Evolutionary conservation across 805 yeast genomes (phyloP).

Genomic region (Metschnikowia anglica): DNA sequence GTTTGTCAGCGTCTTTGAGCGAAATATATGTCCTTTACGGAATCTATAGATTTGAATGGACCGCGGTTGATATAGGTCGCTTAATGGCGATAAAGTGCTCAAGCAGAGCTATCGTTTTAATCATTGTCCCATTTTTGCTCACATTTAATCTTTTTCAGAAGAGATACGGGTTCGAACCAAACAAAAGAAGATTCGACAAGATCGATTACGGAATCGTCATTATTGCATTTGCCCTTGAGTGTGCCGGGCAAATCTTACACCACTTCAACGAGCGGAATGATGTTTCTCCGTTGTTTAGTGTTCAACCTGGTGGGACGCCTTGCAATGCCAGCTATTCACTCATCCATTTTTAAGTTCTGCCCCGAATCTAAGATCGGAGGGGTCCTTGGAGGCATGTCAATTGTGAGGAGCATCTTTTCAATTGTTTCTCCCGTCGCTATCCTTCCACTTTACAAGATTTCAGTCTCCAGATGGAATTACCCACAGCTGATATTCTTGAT

Average conservation of each 20-base stretch:
- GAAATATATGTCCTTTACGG: slow-evolving; percentile 52
- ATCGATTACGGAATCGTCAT: slow-evolving; percentile 44
- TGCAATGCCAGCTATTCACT: slow-evolving; percentile 52
- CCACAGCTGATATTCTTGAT: slow-evolving; percentile 33
- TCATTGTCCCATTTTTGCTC: slow-evolving; percentile 51
- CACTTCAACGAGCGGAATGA: slow-evolving; percentile 26
- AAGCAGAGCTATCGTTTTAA: slow-evolving; percentile 48
- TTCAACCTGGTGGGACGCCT: slow-evolving; percentile 45
- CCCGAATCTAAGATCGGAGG: slow-evolving; percentile 64
- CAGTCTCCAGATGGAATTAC: slow-evolving; percentile 26
- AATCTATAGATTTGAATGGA: slow-evolving; percentile 54
- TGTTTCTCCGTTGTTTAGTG: slow-evolving; percentile 34
- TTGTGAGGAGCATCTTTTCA: slow-evolving; percentile 51
- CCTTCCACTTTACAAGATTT: slow-evolving; percentile 43
- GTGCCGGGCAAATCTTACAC: slow-evolving; percentile 36
- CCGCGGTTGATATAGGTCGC: slow-evolving; percentile 53
- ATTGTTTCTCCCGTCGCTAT: slow-evolving; percentile 50
- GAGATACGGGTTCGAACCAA: slow-evolving; percentile 29
- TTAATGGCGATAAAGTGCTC: slow-evolving; percentile 53
- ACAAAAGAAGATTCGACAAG: slow-evolving; percentile 49
- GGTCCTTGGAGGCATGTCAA: slow-evolving; percentile 66
- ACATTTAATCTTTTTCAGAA: slow-evolving; percentile 37
- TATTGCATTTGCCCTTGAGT: slow-evolving; percentile 39
- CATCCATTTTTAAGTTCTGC: slow-evolving; percentile 59
- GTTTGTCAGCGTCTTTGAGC: slow-evolving; percentile 41